These are phyloP conservation scores for Phoma sp. DNA, from an alignment of 2,329 filamentous ascomycete genomes.

Conservation along the genomic window DNA sequence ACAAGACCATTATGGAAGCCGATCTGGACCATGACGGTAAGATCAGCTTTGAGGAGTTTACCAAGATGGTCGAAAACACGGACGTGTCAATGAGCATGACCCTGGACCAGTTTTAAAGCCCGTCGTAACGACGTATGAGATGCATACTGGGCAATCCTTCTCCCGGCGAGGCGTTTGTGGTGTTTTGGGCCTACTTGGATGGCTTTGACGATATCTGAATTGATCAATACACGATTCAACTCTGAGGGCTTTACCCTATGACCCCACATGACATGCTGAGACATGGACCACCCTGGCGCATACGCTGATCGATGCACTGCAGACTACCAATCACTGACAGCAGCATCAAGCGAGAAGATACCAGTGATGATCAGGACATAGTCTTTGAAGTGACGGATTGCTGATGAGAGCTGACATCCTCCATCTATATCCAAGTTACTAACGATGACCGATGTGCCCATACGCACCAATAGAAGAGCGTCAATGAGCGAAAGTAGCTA, in stretches of 20 bases:
- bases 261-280: background rate
- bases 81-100: conserved; percentile 74
- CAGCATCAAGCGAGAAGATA: background rate
- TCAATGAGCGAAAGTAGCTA: too few species aligned
- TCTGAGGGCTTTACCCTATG: conserved; percentile 1
- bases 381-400: too few species aligned
- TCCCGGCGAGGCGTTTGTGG: conserved; percentile 46
- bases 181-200: conserved; percentile 27
- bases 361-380: too few species aligned
- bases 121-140: conserved; percentile 16
- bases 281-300: background rate
- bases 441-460: too few species aligned
- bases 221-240: conserved; percentile 31
- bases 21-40: conserved; percentile 95
- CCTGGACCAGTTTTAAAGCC: conserved; percentile 58
- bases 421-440: too few species aligned
- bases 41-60: conserved; percentile 99
- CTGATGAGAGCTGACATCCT: too few species aligned
- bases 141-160: conserved; percentile 21
- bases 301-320: background rate
- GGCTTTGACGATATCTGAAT: conserved; percentile 35
- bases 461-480: too few species aligned
- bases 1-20: conserved; percentile 99
- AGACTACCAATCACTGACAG: background rate
- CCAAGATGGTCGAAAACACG: conserved; percentile 97